A percentile compares a stretch with the other conserved stretches of the same genome.
phyloP scores from a whole-genome alignment of 2,329 filamentous ascomycete genomes.

The Epichloe bromicola region DNA sequence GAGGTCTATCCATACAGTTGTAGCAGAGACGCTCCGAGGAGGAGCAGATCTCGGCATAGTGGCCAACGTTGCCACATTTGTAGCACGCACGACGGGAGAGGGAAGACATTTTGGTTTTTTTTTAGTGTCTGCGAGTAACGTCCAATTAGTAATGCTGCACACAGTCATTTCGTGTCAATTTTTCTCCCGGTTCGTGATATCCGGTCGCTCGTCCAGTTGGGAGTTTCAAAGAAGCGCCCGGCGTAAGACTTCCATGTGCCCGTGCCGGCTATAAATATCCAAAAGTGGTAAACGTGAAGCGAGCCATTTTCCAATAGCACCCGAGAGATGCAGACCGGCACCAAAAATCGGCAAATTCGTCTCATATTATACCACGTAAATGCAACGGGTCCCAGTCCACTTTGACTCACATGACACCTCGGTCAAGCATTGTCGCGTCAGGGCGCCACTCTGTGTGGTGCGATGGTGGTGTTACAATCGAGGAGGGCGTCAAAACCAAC shows the following conservation, averaged over 20 bases:
- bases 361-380: no score
- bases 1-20: conserved; percentile 59
- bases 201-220: not conserved
- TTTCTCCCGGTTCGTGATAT: not conserved
- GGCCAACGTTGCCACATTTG: conserved; percentile 72
- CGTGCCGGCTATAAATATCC: not conserved
- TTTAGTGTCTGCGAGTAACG: not conserved
- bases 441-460: not conserved
- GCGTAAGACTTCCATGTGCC: not conserved
- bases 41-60: conserved; percentile 83
- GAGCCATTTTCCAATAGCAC: not conserved
- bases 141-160: not conserved
- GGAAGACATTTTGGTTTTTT: conserved; percentile 50
- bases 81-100: conserved; percentile 74
- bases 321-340: no score
- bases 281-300: not conserved
- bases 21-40: conserved; percentile 98
- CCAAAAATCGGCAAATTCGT: no score
- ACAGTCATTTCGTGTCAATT: not conserved
- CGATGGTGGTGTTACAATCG: not conserved
- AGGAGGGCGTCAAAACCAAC: not conserved
- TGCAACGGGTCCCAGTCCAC: not conserved
- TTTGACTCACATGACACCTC: not conserved
- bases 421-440: not conserved
- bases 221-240: not conserved